Evolutionary conservation across 1,284 basidiomycete genomes (phyloP), one percentile per base, ranked within the genome.

Genomic region (Pyrrhoderma lamaoense): DNA sequence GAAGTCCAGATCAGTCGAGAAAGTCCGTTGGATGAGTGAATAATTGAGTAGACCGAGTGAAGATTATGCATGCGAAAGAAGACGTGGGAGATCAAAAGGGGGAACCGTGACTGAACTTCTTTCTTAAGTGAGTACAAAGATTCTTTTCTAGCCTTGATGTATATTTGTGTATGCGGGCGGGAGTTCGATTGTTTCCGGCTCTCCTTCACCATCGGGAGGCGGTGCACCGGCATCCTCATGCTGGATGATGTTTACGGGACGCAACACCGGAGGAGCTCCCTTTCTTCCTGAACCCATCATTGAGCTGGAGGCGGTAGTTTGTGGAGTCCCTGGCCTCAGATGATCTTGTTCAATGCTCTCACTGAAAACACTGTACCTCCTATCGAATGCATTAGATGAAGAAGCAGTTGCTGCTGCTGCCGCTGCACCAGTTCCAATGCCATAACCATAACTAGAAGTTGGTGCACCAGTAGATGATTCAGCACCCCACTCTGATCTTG

Each of bases 91-190:
- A 31, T 5, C 27, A 31, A 31, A 31, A 31, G 11, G 11, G 11
- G 5, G 27, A 31, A 31, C 27, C 27, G 7, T 31, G 11, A 31
- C 27, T 31, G 7, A 11, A 31, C 11, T 31, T 11, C 27, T 31
- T 31, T 5, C 27, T 11, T 5, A 5, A 11, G 27, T 11, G 27
- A 31, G 27, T 31, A 31, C 11, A 31, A 5, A 11, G 11, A 11
- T 31, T 11, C 27, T 31, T 31, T 31, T 31, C 11, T 31, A 31
- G 27, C 27, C 27, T 31, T 31, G 27, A 31, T 45, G 51, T 19
- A 82, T 67, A 54, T 78, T 74, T n/a, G 81, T 85, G 64, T 89
- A 89, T 35, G 86, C 85, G 3, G 86, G 86, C 13, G 86, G 86
- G 43, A 89, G 71, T 66, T 89, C 86, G 37, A 89, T 77, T 44